Conservation (phyloP, 2,329 filamentous ascomycete genomes). For the Lasiodiplodia citricola region DNA sequence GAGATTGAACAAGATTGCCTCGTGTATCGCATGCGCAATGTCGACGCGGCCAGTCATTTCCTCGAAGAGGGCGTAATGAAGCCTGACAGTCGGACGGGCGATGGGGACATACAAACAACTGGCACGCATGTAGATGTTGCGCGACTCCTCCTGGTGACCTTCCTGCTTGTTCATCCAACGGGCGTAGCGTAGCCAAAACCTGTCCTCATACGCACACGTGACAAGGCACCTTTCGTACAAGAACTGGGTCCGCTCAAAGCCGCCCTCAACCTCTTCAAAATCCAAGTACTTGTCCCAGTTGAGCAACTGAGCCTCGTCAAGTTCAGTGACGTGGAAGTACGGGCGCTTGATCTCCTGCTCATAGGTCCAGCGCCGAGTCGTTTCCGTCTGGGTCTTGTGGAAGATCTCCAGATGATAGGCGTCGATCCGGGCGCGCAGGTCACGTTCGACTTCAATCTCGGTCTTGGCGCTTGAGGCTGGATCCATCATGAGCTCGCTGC, state of each 20-base stretch:
- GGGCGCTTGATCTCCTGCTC: constrained; percentile 94
- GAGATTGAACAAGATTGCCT: constrained; percentile 75
- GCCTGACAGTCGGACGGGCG: constrained; percentile 78
- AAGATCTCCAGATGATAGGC: constrained; percentile 81
- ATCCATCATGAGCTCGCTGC: constrained; percentile 73
- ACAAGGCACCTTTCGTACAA: constrained; percentile 94
- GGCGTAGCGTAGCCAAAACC: constrained; percentile 97
- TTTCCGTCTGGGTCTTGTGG: constrained; percentile 81
- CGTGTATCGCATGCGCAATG: constrained; percentile 83
- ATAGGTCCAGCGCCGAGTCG: constrained; percentile 91
- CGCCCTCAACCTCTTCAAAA: constrained; percentile 87
- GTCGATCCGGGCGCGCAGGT: constrained; percentile 80
- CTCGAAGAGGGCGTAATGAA: constrained; percentile 95
- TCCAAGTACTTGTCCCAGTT: constrained; percentile 98
- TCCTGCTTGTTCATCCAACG: constrained; percentile 87
- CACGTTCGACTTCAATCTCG: constrained; percentile 81
- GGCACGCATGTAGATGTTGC: constrained; percentile 89
- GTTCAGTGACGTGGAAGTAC: constrained; percentile 94
- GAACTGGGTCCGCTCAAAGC: constrained; percentile 75
- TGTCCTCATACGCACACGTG: constrained; percentile 92
- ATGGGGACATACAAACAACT: constrained; percentile 86
- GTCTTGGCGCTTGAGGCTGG: constrained; percentile 57
- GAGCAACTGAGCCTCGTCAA: constrained; percentile 80
- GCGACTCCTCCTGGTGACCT: constrained; percentile 84
- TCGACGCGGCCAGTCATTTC: constrained; percentile 77